Evolutionary conservation across 345 rosid species (phyloP).

Genomic region (Murraya koenigii): DNA sequence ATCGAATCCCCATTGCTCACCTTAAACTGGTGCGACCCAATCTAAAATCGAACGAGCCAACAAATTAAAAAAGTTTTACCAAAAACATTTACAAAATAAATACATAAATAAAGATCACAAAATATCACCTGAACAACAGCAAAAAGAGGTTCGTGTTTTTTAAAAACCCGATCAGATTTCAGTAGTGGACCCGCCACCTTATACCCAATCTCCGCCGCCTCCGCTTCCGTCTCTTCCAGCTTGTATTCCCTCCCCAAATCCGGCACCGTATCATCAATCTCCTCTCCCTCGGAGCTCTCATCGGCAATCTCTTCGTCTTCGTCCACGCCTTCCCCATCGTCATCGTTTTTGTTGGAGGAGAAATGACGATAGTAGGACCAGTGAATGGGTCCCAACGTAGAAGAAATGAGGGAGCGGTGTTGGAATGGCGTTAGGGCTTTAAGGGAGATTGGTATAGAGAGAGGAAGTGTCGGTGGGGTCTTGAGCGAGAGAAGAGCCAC

Average conservation of each 20-base stretch:
- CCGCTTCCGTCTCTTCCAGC: conserved; percentile 67
- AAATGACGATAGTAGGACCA: conserved; percentile 37
- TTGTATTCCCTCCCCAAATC: conserved; percentile 51
- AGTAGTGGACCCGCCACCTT: conserved; percentile 66
- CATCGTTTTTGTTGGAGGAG: conserved; percentile 41
- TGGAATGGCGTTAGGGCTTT: conserved; percentile 15
- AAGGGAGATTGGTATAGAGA: conserved; percentile 4
- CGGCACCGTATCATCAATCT: conserved; percentile 26
- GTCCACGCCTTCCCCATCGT: conserved; percentile 24
- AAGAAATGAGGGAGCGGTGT: conserved; percentile 5
- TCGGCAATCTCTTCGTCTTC: conserved; percentile 22
- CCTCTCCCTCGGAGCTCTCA: conserved; percentile 35
- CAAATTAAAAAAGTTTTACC: background rate
- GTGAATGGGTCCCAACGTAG: conserved; percentile 16
- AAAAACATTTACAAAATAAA: background rate
- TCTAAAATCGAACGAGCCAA: conserved; percentile 33
- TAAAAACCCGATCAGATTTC: conserved; percentile 55
- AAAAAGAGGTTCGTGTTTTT: conserved; percentile 70
- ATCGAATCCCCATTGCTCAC: conserved; percentile 90
- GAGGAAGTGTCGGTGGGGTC: conserved; percentile 1
- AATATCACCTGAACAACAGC: conserved; percentile 82
- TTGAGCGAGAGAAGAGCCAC: conserved; percentile 30
- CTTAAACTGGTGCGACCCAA: conserved; percentile 94
- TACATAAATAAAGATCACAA: background rate
- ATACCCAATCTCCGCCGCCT: conserved; percentile 85